Percentiles rank a stretch among this genome's conserved stretches.
Conservation (phyloP, 352 stramenopile species). For the Phytophthora pinifolia region DNA sequence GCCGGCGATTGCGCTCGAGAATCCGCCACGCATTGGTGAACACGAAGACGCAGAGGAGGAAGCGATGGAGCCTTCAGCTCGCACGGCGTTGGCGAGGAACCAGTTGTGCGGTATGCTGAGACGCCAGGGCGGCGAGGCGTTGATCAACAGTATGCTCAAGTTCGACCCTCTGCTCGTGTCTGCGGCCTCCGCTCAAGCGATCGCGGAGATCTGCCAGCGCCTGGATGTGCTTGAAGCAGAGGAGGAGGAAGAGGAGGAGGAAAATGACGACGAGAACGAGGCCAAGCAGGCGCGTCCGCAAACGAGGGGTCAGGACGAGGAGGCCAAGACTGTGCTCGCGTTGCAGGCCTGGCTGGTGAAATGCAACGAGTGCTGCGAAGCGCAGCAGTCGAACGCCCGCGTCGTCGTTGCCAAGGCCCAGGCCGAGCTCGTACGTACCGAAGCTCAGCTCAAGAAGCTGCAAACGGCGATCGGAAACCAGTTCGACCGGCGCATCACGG, state of each 20-base stretch:
- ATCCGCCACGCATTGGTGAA: slow-evolving; percentile 11
- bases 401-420: slow-evolving; percentile 41
- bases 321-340: slow-evolving; percentile 34
- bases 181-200: slow-evolving; percentile 29
- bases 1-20: neutral
- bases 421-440: slow-evolving; percentile 51
- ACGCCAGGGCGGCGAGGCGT: slow-evolving; percentile 36
- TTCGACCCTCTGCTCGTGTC: slow-evolving; percentile 60
- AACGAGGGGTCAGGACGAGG: slow-evolving; percentile 27
- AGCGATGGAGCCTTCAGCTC: neutral
- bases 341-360: slow-evolving; percentile 64
- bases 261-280: slow-evolving; percentile 8
- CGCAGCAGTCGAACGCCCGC: slow-evolving; percentile 37
- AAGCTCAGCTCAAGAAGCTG: slow-evolving; percentile 61
- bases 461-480: slow-evolving; percentile 54
- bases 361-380: slow-evolving; percentile 52
- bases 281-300: slow-evolving; percentile 5
- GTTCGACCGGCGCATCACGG: slow-evolving; percentile 53
- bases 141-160: slow-evolving; percentile 60
- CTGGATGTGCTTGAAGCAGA: slow-evolving; percentile 31
- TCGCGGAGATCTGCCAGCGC: slow-evolving; percentile 36
- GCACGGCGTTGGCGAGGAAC: slow-evolving; percentile 29
- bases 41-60: slow-evolving; percentile 12
- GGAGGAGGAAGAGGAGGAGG: slow-evolving; percentile 25
- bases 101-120: slow-evolving; percentile 53